phyloP scores from a whole-genome alignment of 2,329 filamentous ascomycete genomes.

The Microsporum canis region DNA sequence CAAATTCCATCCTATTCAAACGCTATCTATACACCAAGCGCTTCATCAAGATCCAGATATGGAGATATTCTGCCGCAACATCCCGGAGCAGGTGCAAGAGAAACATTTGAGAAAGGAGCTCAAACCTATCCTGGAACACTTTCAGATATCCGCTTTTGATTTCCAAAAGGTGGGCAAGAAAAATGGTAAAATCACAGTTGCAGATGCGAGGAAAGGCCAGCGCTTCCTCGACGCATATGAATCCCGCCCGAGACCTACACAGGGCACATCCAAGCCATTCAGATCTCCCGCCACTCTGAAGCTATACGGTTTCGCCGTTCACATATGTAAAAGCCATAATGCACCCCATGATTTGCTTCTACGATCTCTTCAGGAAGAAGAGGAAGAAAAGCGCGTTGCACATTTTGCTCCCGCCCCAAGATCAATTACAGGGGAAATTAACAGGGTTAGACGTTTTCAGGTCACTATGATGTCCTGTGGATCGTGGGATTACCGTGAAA shows the following conservation, averaged over 20 bases:
- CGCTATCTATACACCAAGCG: background rate
- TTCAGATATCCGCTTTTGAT: constrained; percentile 16
- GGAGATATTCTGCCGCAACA: constrained; percentile 21
- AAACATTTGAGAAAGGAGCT: constrained; percentile 17
- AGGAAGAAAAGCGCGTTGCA: constrained; percentile 13
- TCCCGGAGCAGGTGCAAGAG: constrained; percentile 16
- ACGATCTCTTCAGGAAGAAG: constrained; percentile 11
- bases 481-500: constrained; percentile 35
- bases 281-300: constrained; percentile 9
- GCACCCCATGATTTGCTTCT: constrained; percentile 15
- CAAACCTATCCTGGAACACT: constrained; percentile 13
- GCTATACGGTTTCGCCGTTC: constrained; percentile 14
- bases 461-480: constrained; percentile 35
- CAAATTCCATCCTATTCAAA: background rate
- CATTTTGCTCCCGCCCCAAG: constrained; percentile 5
- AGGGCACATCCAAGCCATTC: background rate
- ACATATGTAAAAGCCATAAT: constrained; percentile 14
- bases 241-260: constrained; percentile 3
- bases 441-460: constrained; percentile 13
- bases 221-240: constrained; percentile 15
- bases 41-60: constrained; percentile 9
- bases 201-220: constrained; percentile 15
- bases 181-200: constrained; percentile 18
- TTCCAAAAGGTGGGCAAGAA: constrained; percentile 16
- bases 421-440: constrained; percentile 1